These are phyloP conservation scores for Magnusiomyces ingens DNA, from an alignment of 1,139 yeast genomes.

Conservation along the genomic window DNA sequence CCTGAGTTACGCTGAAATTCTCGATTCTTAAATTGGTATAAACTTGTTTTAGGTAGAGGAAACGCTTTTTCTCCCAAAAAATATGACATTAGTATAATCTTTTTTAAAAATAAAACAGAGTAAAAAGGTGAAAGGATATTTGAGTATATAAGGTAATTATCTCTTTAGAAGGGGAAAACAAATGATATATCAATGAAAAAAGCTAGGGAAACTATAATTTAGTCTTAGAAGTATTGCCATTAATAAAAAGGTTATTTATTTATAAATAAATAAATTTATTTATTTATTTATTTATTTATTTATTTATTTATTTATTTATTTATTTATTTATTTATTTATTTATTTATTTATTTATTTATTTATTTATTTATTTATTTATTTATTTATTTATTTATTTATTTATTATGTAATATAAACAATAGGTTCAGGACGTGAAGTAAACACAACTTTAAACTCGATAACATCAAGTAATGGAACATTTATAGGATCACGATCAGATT, in stretches of 20 bases:
- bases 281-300: not conserved
- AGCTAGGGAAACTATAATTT: too few relatives aligned
- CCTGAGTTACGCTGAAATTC: not conserved
- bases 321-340: not conserved
- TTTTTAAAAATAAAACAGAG: not conserved
- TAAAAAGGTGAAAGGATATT: too few relatives aligned
- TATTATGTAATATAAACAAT: constrained; percentile 17
- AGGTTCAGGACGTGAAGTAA: constrained; percentile 33
- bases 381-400: not conserved
- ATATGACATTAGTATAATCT: not conserved
- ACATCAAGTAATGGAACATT: constrained; percentile 27
- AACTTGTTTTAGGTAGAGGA: not conserved
- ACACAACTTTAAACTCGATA: constrained; percentile 30
- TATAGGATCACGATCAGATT: constrained; percentile 16
- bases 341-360: not conserved
- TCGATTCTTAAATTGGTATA: not conserved
- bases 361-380: not conserved
- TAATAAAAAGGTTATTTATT: too few relatives aligned
- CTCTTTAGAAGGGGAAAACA: not conserved
- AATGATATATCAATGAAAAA: not conserved
- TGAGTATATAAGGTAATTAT: not conserved
- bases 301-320: not conserved
- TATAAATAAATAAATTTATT: not conserved
- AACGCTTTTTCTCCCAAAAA: not conserved
- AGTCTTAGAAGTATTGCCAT: too few relatives aligned